These are phyloP conservation scores for Chimonanthus salicifolius DNA, from an alignment of 164 flowering plant genomes.

Conservation along the genomic window DNA sequence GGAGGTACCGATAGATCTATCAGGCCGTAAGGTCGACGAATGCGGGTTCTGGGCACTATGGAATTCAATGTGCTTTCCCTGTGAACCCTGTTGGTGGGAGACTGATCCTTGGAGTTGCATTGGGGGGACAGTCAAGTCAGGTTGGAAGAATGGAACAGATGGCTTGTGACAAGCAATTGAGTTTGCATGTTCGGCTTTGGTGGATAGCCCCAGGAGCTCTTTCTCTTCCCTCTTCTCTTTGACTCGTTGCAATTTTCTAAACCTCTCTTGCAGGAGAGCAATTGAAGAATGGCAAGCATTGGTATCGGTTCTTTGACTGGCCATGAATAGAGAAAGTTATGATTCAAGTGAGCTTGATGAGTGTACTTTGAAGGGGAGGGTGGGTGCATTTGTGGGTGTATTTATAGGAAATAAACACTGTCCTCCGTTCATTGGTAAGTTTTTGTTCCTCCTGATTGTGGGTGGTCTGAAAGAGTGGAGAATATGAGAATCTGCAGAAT, in stretches of 20 bases:
- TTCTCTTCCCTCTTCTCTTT: constrained; percentile 53
- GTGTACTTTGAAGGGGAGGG: background rate
- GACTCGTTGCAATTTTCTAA: constrained; percentile 34
- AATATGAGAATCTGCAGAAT: constrained; percentile 42
- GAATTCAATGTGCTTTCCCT: constrained; percentile 8
- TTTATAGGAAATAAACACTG: constrained; percentile 21
- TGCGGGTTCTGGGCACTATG: constrained; percentile 14
- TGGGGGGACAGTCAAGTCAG: constrained; percentile 23
- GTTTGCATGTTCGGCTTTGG: constrained; percentile 26
- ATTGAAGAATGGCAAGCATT: constrained; percentile 29
- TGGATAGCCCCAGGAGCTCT: constrained; percentile 32
- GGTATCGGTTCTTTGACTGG: constrained; percentile 23
- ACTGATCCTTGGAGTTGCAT: constrained; percentile 11
- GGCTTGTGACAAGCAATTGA: constrained; percentile 16
- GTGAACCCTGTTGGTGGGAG: constrained; percentile 11
- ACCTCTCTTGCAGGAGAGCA: constrained; percentile 45
- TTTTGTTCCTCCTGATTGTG: constrained; percentile 11
- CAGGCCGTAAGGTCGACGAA: constrained; percentile 20
- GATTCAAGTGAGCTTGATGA: background rate
- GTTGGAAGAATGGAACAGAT: constrained; percentile 19
- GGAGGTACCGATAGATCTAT: constrained; percentile 17
- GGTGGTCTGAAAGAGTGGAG: constrained; percentile 16
- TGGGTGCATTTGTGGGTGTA: background rate
- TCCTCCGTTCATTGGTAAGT: constrained; percentile 11
- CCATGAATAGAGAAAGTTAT: constrained; percentile 16